Percentiles rank a stretch among this genome's conserved stretches.
These are phyloP conservation scores for Castanea sativa DNA, from an alignment of 306 rosid species.

Conservation along the genomic window DNA sequence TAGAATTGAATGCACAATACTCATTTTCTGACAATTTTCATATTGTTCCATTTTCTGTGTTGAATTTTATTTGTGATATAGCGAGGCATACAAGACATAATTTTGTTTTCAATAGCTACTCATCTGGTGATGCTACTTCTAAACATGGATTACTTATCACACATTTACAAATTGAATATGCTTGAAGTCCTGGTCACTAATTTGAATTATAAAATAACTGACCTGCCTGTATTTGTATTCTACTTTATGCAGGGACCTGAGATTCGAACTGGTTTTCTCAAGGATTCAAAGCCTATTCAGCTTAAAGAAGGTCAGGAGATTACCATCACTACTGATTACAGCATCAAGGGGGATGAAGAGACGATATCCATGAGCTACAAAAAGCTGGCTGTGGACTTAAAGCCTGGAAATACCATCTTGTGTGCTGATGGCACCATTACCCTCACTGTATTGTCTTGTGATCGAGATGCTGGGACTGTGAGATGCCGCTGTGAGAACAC, in stretches of 20 bases:
- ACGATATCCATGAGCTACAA: slow-evolving; percentile 89
- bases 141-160: not conserved
- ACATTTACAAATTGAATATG: not conserved
- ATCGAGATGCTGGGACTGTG: slow-evolving; percentile 58
- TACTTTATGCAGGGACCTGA: slow-evolving; percentile 74
- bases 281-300: slow-evolving; percentile 81
- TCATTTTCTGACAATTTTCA: not conserved
- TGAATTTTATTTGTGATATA: not conserved
- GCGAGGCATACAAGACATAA: not conserved
- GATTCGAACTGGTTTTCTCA: slow-evolving; percentile 88
- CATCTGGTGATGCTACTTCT: not conserved
- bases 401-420: slow-evolving; percentile 77
- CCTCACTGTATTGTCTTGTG: slow-evolving; percentile 78
- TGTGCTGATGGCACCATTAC: slow-evolving; percentile 93
- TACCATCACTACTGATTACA: slow-evolving; percentile 74
- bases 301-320: slow-evolving; percentile 93
- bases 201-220: no score
- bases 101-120: not conserved
- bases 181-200: not conserved
- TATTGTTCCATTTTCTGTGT: not conserved
- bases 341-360: slow-evolving; percentile 65
- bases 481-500: slow-evolving; percentile 86
- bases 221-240: slow-evolving; percentile 1
- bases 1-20: not conserved
- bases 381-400: slow-evolving; percentile 76